phyloP scores from a whole-genome alignment of 179 eudicot species.

The Nepenthes alata region DNA sequence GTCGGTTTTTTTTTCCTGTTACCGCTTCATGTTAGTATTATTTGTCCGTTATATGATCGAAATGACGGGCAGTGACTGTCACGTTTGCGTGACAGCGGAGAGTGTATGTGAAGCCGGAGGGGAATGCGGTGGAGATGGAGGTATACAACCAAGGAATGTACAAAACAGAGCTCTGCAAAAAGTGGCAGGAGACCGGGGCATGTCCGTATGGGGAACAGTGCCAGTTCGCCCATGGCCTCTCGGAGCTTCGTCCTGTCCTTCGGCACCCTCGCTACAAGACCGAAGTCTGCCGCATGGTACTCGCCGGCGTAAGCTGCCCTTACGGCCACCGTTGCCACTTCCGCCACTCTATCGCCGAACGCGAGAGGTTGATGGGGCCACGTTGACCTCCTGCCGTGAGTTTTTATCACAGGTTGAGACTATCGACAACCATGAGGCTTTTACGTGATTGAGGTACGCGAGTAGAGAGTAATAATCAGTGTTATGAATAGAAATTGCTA shows the following conservation, averaged over 20 bases:
- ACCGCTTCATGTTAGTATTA: neutral
- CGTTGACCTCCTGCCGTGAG: neutral
- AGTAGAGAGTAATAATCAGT: too few relatives aligned
- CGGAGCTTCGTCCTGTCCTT: slow-evolving; percentile 64
- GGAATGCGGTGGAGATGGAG: slow-evolving; percentile 32
- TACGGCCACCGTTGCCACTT: slow-evolving; percentile 77
- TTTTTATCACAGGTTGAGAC: too few relatives aligned
- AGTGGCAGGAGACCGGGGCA: slow-evolving; percentile 55
- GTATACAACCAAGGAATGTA: slow-evolving; percentile 66
- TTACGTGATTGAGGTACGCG: too few relatives aligned
- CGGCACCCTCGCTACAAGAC: slow-evolving; percentile 75
- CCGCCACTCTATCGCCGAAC: slow-evolving; percentile 48
- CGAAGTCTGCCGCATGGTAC: slow-evolving; percentile 68
- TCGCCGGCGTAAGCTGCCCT: slow-evolving; percentile 48
- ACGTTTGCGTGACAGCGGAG: neutral
- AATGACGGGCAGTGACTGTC: neutral
- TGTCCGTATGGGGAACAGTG: slow-evolving; percentile 59
- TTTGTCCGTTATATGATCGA: neutral
- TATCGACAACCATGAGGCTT: too few relatives aligned
- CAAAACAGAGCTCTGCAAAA: slow-evolving; percentile 74
- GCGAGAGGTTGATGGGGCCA: slow-evolving; percentile 43
- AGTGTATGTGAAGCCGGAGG: slow-evolving; percentile 1
- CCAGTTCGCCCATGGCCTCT: slow-evolving; percentile 60
- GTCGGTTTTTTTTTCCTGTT: too few relatives aligned
- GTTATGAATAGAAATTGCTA: too few relatives aligned